Conservation (phyloP, 371 early-diverging fungal genomes). For the Globomyces sp. region DNA sequence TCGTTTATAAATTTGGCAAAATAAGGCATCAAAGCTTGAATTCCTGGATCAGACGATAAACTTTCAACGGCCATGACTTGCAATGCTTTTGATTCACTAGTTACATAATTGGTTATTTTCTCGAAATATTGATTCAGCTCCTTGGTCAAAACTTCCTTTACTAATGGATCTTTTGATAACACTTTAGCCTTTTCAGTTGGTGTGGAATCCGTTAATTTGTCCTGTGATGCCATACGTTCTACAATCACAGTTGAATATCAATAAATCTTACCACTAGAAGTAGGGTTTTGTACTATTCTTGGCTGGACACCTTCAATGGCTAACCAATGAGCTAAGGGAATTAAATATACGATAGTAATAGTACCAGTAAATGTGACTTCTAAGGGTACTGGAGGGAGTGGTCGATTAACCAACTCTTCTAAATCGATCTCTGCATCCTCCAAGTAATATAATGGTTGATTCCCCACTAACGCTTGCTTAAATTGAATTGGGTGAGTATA, state of each 20-base stretch:
- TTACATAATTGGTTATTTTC: conserved; percentile 83
- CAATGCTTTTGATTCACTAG: conserved; percentile 55
- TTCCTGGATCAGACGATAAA: conserved; percentile 84
- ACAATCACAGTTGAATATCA: not conserved
- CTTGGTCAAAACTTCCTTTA: conserved; percentile 91
- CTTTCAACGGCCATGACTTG: conserved; percentile 83
- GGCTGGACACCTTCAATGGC: conserved; percentile 99
- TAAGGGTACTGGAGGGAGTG: conserved; percentile 92
- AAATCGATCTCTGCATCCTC: conserved; percentile 98
- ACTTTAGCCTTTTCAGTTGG: conserved; percentile 13
- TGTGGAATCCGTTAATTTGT: not conserved
- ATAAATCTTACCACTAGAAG: conserved; percentile 62
- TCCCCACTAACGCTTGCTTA: conserved; percentile 26
- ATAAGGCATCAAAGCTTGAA: conserved; percentile 98
- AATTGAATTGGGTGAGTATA: conserved; percentile 26
- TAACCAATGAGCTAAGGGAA: conserved; percentile 84
- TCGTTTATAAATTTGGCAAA: conserved; percentile 96
- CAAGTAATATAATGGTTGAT: conserved; percentile 73
- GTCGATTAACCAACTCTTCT: conserved; percentile 84
- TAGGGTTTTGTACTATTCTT: conserved; percentile 97
- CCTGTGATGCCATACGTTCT: not conserved
- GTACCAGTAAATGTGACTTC: conserved; percentile 64
- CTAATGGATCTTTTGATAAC: conserved; percentile 63
- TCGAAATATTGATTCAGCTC: conserved; percentile 98
- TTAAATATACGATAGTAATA: too few species aligned